Evolutionary conservation across 148 eudicot species (phyloP).

Genomic region (Vaccinium vitisidaea): DNA sequence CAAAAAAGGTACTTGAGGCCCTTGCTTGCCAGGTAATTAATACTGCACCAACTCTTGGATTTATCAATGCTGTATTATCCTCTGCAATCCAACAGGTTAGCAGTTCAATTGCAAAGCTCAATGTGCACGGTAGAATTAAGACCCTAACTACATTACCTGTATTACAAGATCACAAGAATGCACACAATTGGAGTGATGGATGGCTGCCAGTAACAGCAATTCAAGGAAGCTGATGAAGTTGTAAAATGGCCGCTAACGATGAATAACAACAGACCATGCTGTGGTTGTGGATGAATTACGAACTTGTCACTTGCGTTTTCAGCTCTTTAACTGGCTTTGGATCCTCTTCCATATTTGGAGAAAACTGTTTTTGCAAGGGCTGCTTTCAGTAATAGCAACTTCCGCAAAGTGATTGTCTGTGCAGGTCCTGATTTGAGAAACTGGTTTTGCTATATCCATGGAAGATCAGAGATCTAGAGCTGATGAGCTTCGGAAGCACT

Average conservation of each 20-base stretch:
- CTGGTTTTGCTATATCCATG: background rate
- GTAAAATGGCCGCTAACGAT: background rate
- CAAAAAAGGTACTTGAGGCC: background rate
- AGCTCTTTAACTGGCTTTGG: background rate
- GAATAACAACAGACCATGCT: background rate
- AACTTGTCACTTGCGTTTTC: background rate
- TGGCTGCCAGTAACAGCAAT: background rate
- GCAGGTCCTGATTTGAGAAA: background rate
- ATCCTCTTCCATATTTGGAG: background rate
- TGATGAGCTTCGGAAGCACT: background rate
- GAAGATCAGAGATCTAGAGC: background rate
- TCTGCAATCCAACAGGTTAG: background rate
- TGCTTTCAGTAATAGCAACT: background rate
- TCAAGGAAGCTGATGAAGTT: background rate
- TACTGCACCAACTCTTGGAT: background rate
- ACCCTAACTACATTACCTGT: background rate
- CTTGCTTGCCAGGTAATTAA: background rate
- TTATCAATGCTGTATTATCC: background rate
- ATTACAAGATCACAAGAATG: background rate
- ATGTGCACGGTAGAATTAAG: background rate
- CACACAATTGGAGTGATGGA: background rate
- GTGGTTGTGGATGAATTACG: background rate
- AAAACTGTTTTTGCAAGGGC: background rate
- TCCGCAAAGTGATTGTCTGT: background rate
- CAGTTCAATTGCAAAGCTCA: background rate